A percentile compares a stretch with the other conserved stretches of the same genome.
Evolutionary conservation across 768 basidiomycete genomes (phyloP).

Genomic region (Mycena crocata): DNA sequence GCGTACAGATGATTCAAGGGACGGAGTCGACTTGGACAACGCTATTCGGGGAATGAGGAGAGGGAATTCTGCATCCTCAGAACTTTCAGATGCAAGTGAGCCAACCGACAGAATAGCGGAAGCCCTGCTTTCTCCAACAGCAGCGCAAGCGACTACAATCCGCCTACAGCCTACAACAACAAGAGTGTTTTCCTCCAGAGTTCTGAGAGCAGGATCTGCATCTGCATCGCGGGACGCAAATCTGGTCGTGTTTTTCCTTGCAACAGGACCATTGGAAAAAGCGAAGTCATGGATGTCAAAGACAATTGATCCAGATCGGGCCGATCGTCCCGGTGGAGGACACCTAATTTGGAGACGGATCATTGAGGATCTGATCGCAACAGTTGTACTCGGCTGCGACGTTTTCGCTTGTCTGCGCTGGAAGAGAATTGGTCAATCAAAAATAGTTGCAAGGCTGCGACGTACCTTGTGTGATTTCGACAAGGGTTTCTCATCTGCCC

Average conservation of each 20-base stretch:
- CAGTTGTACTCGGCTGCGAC: slow-evolving; percentile 21
- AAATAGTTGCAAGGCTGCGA: neutral
- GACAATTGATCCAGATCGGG: slow-evolving; percentile 77
- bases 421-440: neutral
- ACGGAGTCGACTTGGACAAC: slow-evolving; percentile 42
- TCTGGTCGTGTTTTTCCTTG: slow-evolving; percentile 39
- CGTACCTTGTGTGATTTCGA: slow-evolving; percentile 29
- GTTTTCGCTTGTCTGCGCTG: neutral
- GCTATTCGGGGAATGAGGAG: slow-evolving; percentile 50
- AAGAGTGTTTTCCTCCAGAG: slow-evolving; percentile 5
- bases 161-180: slow-evolving; percentile 52
- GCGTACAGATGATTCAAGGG: slow-evolving; percentile 28
- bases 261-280: slow-evolving; percentile 47
- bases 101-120: slow-evolving; percentile 64
- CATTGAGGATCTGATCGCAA: slow-evolving; percentile 61
- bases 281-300: slow-evolving; percentile 69
- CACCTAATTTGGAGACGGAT: slow-evolving; percentile 77
- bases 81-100: slow-evolving; percentile 43
- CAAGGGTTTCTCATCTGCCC: slow-evolving; percentile 20
- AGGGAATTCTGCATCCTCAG: slow-evolving; percentile 18
- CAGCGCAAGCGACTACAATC: slow-evolving; percentile 62
- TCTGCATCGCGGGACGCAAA: slow-evolving; percentile 41
- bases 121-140: slow-evolving; percentile 52
- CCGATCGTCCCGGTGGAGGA: slow-evolving; percentile 58
- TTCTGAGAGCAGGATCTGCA: no score